phyloP scores from a whole-genome alignment of 2,329 filamentous ascomycete genomes.

The Fusarium euwallaceae region DNA sequence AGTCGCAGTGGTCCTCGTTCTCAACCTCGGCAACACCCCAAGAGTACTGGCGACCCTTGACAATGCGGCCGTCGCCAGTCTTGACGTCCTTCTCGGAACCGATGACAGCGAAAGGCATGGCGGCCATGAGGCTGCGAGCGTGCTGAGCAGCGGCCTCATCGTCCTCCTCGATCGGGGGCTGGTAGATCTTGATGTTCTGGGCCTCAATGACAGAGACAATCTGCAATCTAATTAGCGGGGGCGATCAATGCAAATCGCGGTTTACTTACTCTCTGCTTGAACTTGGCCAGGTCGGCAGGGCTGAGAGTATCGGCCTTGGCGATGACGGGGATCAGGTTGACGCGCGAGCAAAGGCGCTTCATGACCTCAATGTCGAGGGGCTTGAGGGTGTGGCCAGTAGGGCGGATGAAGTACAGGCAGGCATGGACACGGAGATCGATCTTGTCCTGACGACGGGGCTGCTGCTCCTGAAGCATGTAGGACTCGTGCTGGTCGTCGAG shows the following conservation, averaged over 20 bases:
- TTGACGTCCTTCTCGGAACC: constrained; percentile 99
- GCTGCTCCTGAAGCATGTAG: constrained; percentile 99
- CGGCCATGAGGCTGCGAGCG: constrained; percentile 92
- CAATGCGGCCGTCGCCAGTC: constrained; percentile 93
- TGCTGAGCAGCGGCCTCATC: constrained; percentile 97
- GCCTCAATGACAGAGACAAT: constrained; percentile 96
- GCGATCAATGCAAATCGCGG: not conserved
- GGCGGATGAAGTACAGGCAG: constrained; percentile 99
- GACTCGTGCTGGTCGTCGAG: constrained; percentile 99
- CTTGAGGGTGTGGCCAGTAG: constrained; percentile 98
- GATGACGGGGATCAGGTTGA: constrained; percentile 98
- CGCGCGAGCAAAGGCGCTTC: constrained; percentile 98
- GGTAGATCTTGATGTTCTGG: constrained; percentile 99
- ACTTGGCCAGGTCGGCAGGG: constrained; percentile 88
- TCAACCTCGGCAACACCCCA: constrained; percentile 99
- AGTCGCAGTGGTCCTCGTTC: constrained; percentile 99
- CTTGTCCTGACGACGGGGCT: constrained; percentile 97
- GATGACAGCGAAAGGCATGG: constrained; percentile 99
- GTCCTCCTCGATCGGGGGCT: constrained; percentile 97
- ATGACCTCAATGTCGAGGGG: constrained; percentile 99
- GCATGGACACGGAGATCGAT: constrained; percentile 99
- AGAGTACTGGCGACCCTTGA: constrained; percentile 98
- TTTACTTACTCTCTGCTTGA: constrained; percentile 88
- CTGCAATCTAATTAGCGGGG: constrained; percentile 60
- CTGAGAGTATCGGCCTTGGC: constrained; percentile 99